Base-by-base conservation (phyloP, 768 basidiomycete species). In the Russula sp. region DNA sequence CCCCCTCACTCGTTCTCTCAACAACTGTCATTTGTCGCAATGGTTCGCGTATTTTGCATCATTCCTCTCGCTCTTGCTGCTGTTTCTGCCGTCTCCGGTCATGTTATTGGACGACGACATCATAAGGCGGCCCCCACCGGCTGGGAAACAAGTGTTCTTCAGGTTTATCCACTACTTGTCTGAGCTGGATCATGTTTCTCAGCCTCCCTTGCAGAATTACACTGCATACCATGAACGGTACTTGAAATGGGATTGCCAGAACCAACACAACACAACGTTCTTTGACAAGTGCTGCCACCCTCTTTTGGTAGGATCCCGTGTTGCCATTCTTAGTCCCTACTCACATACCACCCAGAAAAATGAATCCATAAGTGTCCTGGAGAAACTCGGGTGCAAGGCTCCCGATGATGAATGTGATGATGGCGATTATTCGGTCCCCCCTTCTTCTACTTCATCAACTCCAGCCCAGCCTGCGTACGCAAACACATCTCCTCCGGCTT, bases 211-310 rank as follows among this genome's bases (percentile, higher is more conserved):
- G 28, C 61, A 87, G 84, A 53, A 72, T 20, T 89, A 89, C 71
- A 68, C 75, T 46, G 67, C 58, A 18, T 88, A 89, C 76, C 85
- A 89, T 76, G 69, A 72, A 32, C 80, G 89, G 63, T 91, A 90
- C 75, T 69, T 83, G 61, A 80, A 82, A 49, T 72, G 88, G 67
- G 78, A 76, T 67, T 83, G 82, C 75, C 67, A 77, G 66, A 58
- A 50, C 52, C 69, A 80, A 69, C 79, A 81, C 67, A 58, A 62
- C 59, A 71, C 69, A 14, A 0, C 57, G 10, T 87, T 87, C 78
- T 92, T 89, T 73, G 77, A 84, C 60, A 61, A 71, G 32, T 92
- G 92, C 72, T 89, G 90, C 79, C 84, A 84, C 72, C 86, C 89
- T 63, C 76, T 89, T 64, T 77, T 86, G 71, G 86, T 86, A 72